Evolutionary conservation across 164 flowering plant genomes (phyloP), one percentile per base, ranked within the genome.

Genomic region (Platanus orientalis): DNA sequence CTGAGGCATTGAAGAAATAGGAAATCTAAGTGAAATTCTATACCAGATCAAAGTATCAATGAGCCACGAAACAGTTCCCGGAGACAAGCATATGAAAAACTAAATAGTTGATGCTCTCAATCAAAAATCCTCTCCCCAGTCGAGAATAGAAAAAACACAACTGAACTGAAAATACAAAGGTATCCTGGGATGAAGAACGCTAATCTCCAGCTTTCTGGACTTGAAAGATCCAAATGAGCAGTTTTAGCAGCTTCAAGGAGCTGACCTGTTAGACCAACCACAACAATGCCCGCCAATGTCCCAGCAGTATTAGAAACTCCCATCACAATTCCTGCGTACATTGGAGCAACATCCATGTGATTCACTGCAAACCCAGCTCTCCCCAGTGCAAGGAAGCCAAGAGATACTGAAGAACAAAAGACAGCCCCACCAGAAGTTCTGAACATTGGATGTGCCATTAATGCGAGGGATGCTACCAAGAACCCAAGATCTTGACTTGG

Each of bases 341-440:
- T 78, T 1, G 97, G 97, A 64, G 97, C 95, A 73, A 90, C 73
- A 72, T 88, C 97, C 97, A 91, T 83, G 76, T 91, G 97, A 67
- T 91, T 91, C 57, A 91, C 93, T 2, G 97, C 97, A 80, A 91
- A 91, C 17, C 97, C 97, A 42, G 96, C 97, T 76, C 97, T 78
- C 16, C 96, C 96, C 7, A 92, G 76, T 6, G 97, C 96, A 75
- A 91, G 76, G 76, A 87, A 89, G 23, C 97, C 97, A 64, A 89
- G 90, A 65, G 94, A 85, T 55, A 92, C 76, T 12, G 96, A 87
- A 58, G 97, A 89, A 70, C 90, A 89, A 52, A 92, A 71, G 45
- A 91, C 78, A 34, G 85, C 97, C 9, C 96, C 94, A 60, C 64
- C 62, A 24, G 93, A 75, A 13, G 86, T 79, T 73, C 89, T 77